Evolutionary conservation across 805 yeast genomes (phyloP).

Genomic region (Candida golubevii): DNA sequence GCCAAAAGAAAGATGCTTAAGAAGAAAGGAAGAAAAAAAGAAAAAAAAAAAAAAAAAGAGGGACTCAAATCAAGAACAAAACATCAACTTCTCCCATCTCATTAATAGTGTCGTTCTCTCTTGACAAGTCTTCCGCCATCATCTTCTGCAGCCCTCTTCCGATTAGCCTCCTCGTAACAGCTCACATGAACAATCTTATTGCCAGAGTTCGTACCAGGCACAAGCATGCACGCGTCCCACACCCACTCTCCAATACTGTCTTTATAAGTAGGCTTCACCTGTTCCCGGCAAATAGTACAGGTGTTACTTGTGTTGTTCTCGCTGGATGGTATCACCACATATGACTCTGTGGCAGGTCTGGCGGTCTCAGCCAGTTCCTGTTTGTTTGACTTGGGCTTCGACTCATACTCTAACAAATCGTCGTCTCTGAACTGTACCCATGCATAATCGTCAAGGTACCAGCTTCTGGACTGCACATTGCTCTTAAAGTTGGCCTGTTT

Average conservation of each 20-base stretch:
- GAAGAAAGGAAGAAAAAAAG: too few relatives aligned
- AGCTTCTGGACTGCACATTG: conserved; percentile 66
- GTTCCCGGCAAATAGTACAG: conserved; percentile 41
- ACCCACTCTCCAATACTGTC: conserved; percentile 46
- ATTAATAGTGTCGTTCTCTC: conserved; percentile 16
- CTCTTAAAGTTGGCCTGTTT: conserved; percentile 40
- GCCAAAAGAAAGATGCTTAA: too few relatives aligned
- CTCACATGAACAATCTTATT: conserved; percentile 38
- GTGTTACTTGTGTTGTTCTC: conserved; percentile 46
- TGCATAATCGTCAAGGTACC: conserved; percentile 70
- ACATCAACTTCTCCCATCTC: neutral
- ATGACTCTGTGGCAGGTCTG: conserved; percentile 15
- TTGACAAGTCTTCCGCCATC: conserved; percentile 20
- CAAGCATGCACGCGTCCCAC: conserved; percentile 37
- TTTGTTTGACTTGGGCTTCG: conserved; percentile 6
- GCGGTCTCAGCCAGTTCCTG: conserved; percentile 3
- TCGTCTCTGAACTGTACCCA: conserved; percentile 79
- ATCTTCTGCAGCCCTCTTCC: conserved; percentile 29
- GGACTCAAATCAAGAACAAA: neutral
- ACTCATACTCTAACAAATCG: conserved; percentile 33
- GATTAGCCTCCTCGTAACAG: conserved; percentile 37
- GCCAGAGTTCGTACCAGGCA: conserved; percentile 33
- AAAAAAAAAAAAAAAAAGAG: too few relatives aligned
- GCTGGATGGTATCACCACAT: conserved; percentile 64
- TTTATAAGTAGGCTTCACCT: conserved; percentile 39